Evolutionary conservation across 257 asterid genomes (phyloP), one percentile per base, ranked within the genome.

Genomic region (Solanum phureja): DNA sequence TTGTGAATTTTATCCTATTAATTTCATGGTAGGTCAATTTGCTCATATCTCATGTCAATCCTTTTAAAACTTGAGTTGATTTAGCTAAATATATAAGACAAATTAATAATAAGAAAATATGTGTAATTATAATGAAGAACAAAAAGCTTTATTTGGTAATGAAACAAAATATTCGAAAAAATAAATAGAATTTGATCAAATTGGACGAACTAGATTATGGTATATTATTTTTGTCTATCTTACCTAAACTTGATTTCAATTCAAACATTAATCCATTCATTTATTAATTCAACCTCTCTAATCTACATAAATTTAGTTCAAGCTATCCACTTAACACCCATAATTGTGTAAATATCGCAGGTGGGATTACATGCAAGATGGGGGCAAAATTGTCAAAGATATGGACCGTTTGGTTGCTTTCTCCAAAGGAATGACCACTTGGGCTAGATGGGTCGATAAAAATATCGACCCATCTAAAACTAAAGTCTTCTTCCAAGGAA

Each of bases 401-500:
- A 94, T 94, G 96, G 91, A 97, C 92, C 98, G 98, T 11, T 46
- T 94, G 92, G 73, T 95, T 56, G 98, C 98, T 42, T 97, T 90
- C 71, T 94, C 94, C 88, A 95, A 92, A 91, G 99, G 98, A 40
- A 58, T 97, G 95, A 93, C 94, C 5, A 97, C 99, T 18, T 95
- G 99, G 99, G 98, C 97, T 0, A 86, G 95, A 92, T 97, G 99
- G 99, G 90, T 97, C 79, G 89, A 95, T 83, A 87, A 89, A 24
- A 93, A 94, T 60, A 88, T 95, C 5, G 93, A 95, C 66, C 95
- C 97, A 87, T 90, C 94, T 79, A 96, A 92, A 89, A 94, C 99
- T 31, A 93, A 93, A 91, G 98, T 96, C 76, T 89, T 94, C 85
- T 96, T 94, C 44, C 98, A 96, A 88, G 99, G 99, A 86, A 92